Evolutionary conservation across 257 asterid species (phyloP), one percentile per base, ranked within the genome.

Genomic region (Eustoma russellianum): DNA sequence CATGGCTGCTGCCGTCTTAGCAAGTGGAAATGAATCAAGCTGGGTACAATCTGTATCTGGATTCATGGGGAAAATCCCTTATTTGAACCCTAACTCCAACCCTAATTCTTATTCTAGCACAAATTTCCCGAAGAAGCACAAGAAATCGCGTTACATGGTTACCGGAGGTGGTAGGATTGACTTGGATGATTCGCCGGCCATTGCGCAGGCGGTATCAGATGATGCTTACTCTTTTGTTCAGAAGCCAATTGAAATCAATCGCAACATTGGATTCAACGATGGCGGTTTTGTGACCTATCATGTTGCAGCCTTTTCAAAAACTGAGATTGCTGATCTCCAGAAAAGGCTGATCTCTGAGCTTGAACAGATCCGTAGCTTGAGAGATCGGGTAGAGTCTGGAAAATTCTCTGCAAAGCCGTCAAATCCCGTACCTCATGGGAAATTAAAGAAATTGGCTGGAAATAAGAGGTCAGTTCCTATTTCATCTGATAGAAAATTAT

Each of bases 181-280:
- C 53, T 77, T 64, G 34, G 77, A 75, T n/a, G 55, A 49, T 5
- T 79, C 80, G 24, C 83, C 92, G 10, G 92, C 67, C 35, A 85
- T 81, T 15, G 76, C 93, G 45, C 97, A 77, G 78, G 70, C 95
- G 2, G 91, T 82, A 4, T 88, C 99, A 1, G 99, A 88, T 35
- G 99, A 92, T 35, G 99, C 95, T 5, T 85, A 92, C 67, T 92
- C 97, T 2, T 92, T 72, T 71, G 88, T 82, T 54, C 97, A 87
- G 75, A 70, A 69, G 52, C 68, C 78, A 2, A 56, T 53, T 7
- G 72, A 67, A 50, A 67, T 83, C 34, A 59, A 79, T 61, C 83
- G 86, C 11, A 71, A 63, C 77, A 38, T 8, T 38, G 83, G 79
- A 8, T 70, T 63, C 45, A 74, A 78, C 58, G 77, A 63, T 6